Conservation (phyloP, 176 grass and related monocot genomes). For the Bromus sterilis region DNA sequence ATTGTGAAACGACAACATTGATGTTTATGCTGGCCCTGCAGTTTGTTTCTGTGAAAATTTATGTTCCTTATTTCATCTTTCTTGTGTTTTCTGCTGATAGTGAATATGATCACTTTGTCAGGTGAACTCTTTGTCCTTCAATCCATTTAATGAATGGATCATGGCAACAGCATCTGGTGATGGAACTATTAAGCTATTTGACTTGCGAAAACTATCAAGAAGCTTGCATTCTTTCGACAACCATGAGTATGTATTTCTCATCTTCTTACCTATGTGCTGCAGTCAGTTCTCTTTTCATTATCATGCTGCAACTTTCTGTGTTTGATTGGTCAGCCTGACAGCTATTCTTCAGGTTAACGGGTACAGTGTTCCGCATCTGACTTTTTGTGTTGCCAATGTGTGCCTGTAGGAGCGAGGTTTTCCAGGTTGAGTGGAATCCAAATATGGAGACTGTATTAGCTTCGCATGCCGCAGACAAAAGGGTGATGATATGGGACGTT, state of each 20-base stretch:
- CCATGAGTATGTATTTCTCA: conserved; percentile 54
- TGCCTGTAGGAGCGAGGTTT: conserved; percentile 54
- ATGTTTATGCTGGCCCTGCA: neutral
- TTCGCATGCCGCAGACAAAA: conserved; percentile 75
- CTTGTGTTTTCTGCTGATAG: conserved; percentile 10
- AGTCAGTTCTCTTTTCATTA: neutral
- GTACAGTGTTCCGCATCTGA: neutral
- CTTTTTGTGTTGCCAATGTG: conserved; percentile 9
- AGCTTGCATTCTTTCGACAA: conserved; percentile 73
- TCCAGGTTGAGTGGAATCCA: conserved; percentile 99
- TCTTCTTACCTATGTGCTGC: neutral
- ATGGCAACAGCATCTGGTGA: conserved; percentile 88
- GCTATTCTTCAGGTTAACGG: neutral
- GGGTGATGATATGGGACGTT: conserved; percentile 84
- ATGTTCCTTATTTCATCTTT: neutral
- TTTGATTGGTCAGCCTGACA: neutral
- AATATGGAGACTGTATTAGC: conserved; percentile 78
- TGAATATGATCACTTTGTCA: neutral
- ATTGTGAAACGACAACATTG: neutral
- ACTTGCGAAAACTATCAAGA: conserved; percentile 67
- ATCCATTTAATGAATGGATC: conserved; percentile 95
- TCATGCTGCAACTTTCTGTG: neutral
- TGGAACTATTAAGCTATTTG: conserved; percentile 79
- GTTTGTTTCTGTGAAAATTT: neutral
- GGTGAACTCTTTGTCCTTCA: conserved; percentile 96